Percentiles rank a stretch among this genome's conserved stretches.
Conservation (phyloP, 1,139 yeast species). For the Scheffersomyces cryptocercus region DNA sequence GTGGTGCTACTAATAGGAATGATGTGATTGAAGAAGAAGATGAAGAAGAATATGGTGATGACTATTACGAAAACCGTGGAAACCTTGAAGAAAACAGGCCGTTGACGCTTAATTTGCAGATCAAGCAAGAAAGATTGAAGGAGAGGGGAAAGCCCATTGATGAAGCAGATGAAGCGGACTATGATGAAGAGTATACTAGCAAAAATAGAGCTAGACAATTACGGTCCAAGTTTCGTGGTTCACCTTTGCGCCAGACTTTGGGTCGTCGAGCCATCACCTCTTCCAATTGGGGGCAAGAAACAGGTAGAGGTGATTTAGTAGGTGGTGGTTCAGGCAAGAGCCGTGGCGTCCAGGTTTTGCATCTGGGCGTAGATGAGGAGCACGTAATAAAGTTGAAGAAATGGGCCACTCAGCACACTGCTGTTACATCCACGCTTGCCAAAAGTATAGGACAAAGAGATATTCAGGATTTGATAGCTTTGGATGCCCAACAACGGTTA, state of each 20-base stretch:
- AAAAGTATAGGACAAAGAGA: slow-evolving; percentile 12
- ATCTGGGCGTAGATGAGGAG: slow-evolving; percentile 6
- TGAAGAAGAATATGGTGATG: slow-evolving; percentile 3
- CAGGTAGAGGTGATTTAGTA: not conserved
- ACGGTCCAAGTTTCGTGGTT: not conserved
- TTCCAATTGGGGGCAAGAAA: not conserved
- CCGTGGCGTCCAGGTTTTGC: too few relatives aligned
- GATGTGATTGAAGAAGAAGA: slow-evolving; percentile 10
- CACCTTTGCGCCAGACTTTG: not conserved
- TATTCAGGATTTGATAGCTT: slow-evolving; percentile 21
- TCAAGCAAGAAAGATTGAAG: not conserved
- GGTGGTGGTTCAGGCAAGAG: not conserved
- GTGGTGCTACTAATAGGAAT: slow-evolving; percentile 12
- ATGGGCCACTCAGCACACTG: not conserved
- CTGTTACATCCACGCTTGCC: slow-evolving; percentile 5
- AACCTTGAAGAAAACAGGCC: not conserved
- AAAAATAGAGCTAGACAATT: not conserved
- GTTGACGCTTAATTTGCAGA: not conserved
- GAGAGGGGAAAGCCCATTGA: not conserved
- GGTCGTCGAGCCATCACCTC: not conserved
- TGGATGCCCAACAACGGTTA: slow-evolving; percentile 25
- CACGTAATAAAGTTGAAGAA: slow-evolving; percentile 6
- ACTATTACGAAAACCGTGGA: slow-evolving; percentile 1
- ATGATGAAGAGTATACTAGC: not conserved
- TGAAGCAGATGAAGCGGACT: not conserved